Conservation (phyloP, 1,139 yeast genomes). For the Lodderomyces pseudojiufengensis region DNA sequence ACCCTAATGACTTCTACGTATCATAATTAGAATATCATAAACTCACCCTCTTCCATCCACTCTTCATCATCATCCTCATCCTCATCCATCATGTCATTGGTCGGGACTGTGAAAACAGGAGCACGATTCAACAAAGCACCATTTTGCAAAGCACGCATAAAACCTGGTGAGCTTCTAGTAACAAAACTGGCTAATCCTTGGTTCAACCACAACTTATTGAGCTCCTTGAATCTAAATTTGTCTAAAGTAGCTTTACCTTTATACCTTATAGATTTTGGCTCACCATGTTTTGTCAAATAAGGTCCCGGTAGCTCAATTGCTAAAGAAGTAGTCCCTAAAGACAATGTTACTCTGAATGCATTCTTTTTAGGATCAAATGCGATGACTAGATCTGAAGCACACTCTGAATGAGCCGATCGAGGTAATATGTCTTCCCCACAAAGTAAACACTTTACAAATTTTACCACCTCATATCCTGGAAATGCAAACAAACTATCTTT, state of each 20-base stretch:
- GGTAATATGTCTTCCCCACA: conserved; percentile 24
- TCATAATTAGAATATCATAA: conserved; percentile 4
- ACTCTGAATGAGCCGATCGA: conserved; percentile 23
- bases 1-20: too few species aligned
- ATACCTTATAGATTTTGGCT: conserved; percentile 52
- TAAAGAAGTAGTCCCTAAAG: conserved; percentile 27
- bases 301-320: conserved; percentile 52
- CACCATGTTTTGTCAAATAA: conserved; percentile 70
- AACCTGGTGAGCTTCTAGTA: conserved; percentile 32
- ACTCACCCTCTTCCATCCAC: conserved; percentile 15
- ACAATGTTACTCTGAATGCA: conserved; percentile 34
- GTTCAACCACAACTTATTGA: conserved; percentile 58
- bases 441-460: conserved; percentile 31
- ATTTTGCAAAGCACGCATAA: conserved; percentile 11
- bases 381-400: conserved; percentile 31
- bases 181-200: conserved; percentile 44
- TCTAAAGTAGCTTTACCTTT: conserved; percentile 54
- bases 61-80: conserved; percentile 17
- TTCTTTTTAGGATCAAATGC: conserved; percentile 43
- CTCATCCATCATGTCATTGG: conserved; percentile 14
- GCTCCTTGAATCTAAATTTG: conserved; percentile 47
- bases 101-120: too few species aligned
- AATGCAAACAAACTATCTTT: conserved; percentile 21
- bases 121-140: conserved; percentile 10
- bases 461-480: conserved; percentile 23